Percentiles rank a stretch among this genome's conserved stretches.
Conservation (phyloP, 2,329 filamentous ascomycete genomes). For the Apiospora aurea region DNA sequence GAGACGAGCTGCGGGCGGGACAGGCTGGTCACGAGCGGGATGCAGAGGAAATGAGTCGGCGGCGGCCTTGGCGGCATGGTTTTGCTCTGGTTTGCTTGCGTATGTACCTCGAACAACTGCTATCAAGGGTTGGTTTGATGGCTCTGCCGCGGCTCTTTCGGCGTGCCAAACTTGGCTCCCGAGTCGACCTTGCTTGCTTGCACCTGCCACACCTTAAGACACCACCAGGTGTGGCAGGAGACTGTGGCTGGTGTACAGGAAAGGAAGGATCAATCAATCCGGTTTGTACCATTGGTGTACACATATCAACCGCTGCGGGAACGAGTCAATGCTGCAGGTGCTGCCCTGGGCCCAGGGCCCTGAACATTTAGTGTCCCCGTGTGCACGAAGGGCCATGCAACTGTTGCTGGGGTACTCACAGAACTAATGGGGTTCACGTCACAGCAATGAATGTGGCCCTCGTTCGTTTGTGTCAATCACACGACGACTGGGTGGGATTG, state of each 20-base stretch:
- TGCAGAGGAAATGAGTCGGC: slow-evolving; percentile 78
- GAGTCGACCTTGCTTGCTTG: neutral
- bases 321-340: neutral
- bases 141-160: neutral
- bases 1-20: slow-evolving; percentile 71
- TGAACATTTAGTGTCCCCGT: neutral
- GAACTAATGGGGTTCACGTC: neutral
- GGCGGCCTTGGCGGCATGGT: slow-evolving; percentile 46
- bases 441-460: neutral
- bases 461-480: neutral
- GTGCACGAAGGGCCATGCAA: neutral
- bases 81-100: neutral
- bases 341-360: neutral
- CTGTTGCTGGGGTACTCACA: neutral
- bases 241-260: slow-evolving; percentile 1
- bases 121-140: neutral
- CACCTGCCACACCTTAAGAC: neutral
- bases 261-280: neutral
- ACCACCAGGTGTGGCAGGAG: neutral
- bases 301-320: neutral
- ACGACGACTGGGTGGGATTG: neutral
- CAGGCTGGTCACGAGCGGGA: slow-evolving; percentile 70
- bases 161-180: neutral
- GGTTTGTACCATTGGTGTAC: neutral
- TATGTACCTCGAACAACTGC: neutral